A percentile compares a stretch with the other conserved stretches of the same genome.
Conservation (phyloP, 139 green algal genomes). For the Volvox reticuliferus region DNA sequence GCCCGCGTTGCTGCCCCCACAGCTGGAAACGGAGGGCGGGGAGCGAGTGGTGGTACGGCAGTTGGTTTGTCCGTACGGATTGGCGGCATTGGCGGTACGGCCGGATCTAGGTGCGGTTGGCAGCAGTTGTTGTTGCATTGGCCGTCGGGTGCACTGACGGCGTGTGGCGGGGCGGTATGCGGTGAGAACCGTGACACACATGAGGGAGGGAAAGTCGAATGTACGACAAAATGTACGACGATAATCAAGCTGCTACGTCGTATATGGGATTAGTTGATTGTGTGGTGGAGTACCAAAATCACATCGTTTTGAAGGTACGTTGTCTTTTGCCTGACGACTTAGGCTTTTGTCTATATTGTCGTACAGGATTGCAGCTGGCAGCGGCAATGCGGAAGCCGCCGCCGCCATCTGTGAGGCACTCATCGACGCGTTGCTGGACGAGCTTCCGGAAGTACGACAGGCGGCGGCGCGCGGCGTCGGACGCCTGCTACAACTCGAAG, state of each 20-base stretch:
- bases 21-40: background rate
- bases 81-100: slow-evolving; percentile 24
- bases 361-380: slow-evolving; percentile 36
- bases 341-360: background rate
- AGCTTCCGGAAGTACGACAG: slow-evolving; percentile 25
- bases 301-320: too few species aligned
- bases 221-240: too few species aligned
- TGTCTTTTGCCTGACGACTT: too few species aligned
- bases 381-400: slow-evolving; percentile 15
- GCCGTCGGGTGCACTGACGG: too few species aligned
- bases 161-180: too few species aligned
- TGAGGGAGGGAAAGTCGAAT: too few species aligned
- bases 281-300: too few species aligned
- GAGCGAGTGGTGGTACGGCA: background rate
- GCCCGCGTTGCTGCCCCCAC: background rate
- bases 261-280: too few species aligned
- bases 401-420: slow-evolving; percentile 21
- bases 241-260: too few species aligned
- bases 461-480: background rate
- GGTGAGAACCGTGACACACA: too few species aligned
- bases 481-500: background rate
- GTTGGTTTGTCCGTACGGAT: slow-evolving; percentile 21
- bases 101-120: background rate
- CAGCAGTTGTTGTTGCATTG: too few species aligned
- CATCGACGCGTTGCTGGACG: slow-evolving; percentile 2